Percentiles rank a stretch among this genome's conserved stretches.
Evolutionary conservation across 441 rosid species (phyloP).

Genomic region (Populus hybrid): DNA sequence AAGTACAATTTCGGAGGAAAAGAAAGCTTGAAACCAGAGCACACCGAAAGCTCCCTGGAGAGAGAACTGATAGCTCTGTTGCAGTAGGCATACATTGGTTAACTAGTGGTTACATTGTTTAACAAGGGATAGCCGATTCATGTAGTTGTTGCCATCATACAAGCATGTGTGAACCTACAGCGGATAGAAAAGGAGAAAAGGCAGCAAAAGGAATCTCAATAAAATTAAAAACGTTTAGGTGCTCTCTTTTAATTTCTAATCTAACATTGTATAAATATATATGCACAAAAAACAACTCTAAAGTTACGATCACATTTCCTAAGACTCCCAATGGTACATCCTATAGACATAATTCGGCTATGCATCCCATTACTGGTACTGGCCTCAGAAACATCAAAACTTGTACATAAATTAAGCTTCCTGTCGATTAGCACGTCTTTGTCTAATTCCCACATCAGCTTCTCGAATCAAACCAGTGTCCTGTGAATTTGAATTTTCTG

Average conservation of each 20-base stretch:
- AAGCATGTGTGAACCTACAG: not conserved
- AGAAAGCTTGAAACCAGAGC: too few species aligned
- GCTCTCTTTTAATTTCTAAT: not conserved
- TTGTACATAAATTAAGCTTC: constrained; percentile 23
- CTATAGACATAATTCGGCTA: constrained; percentile 4
- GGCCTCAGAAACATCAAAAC: constrained; percentile 5
- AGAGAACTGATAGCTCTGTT: not conserved
- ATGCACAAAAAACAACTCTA: constrained; percentile 17
- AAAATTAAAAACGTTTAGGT: not conserved
- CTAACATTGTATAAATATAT: constrained; percentile 21
- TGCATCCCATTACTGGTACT: not conserved
- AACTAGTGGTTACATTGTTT: not conserved
- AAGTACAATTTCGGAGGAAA: too few species aligned
- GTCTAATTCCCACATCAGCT: constrained; percentile 56
- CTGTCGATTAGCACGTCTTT: constrained; percentile 46
- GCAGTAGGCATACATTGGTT: not conserved
- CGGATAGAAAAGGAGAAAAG: too few species aligned
- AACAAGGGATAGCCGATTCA: too few species aligned
- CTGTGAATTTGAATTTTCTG: constrained; percentile 8
- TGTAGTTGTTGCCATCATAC: too few species aligned
- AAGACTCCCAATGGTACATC: constrained; percentile 8
- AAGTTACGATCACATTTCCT: not conserved
- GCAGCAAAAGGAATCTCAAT: too few species aligned
- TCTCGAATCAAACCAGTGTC: constrained; percentile 40
- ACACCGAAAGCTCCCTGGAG: too few species aligned